phyloP scores from a whole-genome alignment of 2,329 filamentous ascomycete genomes.

The Colletotrichum somersetense region DNA sequence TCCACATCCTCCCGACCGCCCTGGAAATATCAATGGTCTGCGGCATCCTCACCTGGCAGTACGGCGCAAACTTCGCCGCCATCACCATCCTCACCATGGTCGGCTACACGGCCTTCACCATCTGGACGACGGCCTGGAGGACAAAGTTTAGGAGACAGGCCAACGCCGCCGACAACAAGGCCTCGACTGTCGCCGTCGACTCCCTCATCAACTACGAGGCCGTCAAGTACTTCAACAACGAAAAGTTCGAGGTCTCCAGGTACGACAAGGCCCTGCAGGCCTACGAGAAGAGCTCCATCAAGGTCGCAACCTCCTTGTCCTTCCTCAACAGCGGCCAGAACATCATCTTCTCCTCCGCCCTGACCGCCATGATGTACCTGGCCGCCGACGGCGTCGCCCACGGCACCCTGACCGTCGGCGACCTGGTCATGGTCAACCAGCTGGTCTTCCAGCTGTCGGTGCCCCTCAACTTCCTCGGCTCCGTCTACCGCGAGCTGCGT shows the following conservation, averaged over 20 bases:
- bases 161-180: conserved; percentile 95
- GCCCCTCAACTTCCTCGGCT: conserved; percentile 97
- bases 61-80: conserved; percentile 89
- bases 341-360: conserved; percentile 92
- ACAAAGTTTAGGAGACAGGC: conserved; percentile 96
- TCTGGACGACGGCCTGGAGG: conserved; percentile 95
- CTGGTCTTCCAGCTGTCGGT: conserved; percentile 98
- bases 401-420: conserved; percentile 88
- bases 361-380: conserved; percentile 98
- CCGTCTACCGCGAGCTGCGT: conserved; percentile 93
- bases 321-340: conserved; percentile 96
- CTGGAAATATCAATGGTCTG: conserved; percentile 96
- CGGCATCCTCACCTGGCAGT: conserved; percentile 96
- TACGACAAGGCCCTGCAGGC: conserved; percentile 89
- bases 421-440: conserved; percentile 99
- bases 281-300: conserved; percentile 96
- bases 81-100: conserved; percentile 94
- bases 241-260: conserved; percentile 90
- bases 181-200: conserved; percentile 94
- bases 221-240: conserved; percentile 99
- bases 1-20: conserved; percentile 93
- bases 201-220: conserved; percentile 99
- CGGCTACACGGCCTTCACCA: conserved; percentile 96
- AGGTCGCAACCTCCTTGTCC: conserved; percentile 92
- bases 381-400: conserved; percentile 89